Evolutionary conservation across 2,329 filamentous ascomycete genomes (phyloP).

Genomic region (Botrytis hyacinthi): DNA sequence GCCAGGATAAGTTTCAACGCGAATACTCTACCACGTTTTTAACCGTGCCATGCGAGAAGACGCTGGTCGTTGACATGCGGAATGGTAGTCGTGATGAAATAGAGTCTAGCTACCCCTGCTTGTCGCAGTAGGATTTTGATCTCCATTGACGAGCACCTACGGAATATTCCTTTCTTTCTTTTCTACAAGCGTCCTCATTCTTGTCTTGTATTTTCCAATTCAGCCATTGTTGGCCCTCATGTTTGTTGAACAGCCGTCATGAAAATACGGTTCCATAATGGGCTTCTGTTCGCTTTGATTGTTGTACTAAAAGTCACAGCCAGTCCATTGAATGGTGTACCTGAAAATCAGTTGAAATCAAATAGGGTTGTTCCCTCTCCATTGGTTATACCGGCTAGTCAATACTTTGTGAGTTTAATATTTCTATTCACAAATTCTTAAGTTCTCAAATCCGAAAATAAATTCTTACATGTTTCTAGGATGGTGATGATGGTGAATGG

Average conservation of each 20-base stretch:
- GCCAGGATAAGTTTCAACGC: background rate
- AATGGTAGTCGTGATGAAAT: background rate
- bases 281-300: constrained; percentile 7
- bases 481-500: constrained; percentile 67
- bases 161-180: background rate
- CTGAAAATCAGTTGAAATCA: background rate
- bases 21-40: background rate
- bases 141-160: background rate
- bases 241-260: constrained; percentile 16
- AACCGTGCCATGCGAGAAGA: background rate
- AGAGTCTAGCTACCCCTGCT: background rate
- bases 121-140: background rate
- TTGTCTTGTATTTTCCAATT: background rate
- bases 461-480: constrained; percentile 42
- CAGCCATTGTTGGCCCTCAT: constrained; percentile 11
- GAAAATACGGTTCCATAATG: constrained; percentile 15
- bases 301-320: constrained; percentile 4
- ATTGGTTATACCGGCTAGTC: constrained; percentile 27
- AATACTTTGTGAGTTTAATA: constrained; percentile 26
- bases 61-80: background rate
- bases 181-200: background rate
- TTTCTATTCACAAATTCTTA: background rate
- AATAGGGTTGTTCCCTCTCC: constrained; percentile 19
- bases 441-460: background rate
- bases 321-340: background rate